phyloP scores from a whole-genome alignment of 192 early-diverging fungal genomes.

The Coemansia sp. region DNA sequence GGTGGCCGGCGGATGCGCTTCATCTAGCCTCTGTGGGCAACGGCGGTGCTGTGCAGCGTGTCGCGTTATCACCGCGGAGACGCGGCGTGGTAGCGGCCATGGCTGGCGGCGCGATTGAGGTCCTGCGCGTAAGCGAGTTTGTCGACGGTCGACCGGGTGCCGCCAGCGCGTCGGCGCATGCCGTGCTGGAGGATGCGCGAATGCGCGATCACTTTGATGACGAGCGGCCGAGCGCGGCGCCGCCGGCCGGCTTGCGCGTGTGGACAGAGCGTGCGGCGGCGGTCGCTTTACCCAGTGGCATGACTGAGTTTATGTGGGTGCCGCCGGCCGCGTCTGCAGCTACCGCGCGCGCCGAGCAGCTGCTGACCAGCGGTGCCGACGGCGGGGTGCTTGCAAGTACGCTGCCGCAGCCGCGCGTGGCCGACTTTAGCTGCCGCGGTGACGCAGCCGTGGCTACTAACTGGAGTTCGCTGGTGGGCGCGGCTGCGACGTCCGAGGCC shows the following conservation, averaged over 20 bases:
- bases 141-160: not conserved
- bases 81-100: conserved; percentile 34
- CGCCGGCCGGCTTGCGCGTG: conserved; percentile 23
- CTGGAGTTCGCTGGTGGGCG: conserved; percentile 37
- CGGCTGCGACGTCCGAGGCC: conserved; percentile 13
- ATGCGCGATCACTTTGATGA: conserved; percentile 3
- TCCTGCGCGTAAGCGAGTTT: conserved; percentile 32
- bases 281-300: not conserved
- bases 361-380: conserved; percentile 17
- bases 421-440: conserved; percentile 31
- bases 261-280: conserved; percentile 21
- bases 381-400: conserved; percentile 11
- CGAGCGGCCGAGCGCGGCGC: conserved; percentile 10
- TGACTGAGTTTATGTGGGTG: conserved; percentile 33
- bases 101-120: conserved; percentile 25
- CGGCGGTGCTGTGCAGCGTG: conserved; percentile 1
- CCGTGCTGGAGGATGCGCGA: conserved; percentile 2
- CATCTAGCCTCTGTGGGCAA: conserved; percentile 22
- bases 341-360: conserved; percentile 23
- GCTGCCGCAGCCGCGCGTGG: conserved; percentile 27
- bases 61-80: conserved; percentile 37
- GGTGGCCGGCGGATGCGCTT: conserved; percentile 33
- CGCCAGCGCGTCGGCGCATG: conserved; percentile 10
- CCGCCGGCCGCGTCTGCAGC: conserved; percentile 19
- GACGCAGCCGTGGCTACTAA: conserved; percentile 43